Percentiles rank a stretch among this genome's conserved stretches.
Evolutionary conservation across 1,139 yeast species (phyloP).

Genomic region (Blastobotrys persicus): DNA sequence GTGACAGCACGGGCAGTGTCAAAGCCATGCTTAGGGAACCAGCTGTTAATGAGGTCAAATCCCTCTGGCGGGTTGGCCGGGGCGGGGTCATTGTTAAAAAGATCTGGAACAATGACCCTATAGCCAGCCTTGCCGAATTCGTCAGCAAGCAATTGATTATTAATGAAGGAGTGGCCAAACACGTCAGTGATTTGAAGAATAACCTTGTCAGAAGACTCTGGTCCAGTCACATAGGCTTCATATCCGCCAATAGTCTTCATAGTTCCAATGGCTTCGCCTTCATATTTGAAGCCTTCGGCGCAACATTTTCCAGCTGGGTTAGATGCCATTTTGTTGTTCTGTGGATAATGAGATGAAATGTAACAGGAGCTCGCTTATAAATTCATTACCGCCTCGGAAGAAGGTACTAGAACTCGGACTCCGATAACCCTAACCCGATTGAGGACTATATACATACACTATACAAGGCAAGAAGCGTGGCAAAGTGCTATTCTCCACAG

Average conservation of each 20-base stretch:
- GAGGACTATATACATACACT: too few relatives aligned
- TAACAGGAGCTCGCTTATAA: too few relatives aligned
- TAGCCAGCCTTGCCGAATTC: constrained; percentile 61
- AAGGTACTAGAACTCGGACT: too few relatives aligned
- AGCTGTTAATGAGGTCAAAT: constrained; percentile 40
- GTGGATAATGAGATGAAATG: background rate
- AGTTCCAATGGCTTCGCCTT: constrained; percentile 44
- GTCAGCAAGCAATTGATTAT: constrained; percentile 66
- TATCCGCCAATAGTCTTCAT: constrained; percentile 45
- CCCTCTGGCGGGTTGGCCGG: constrained; percentile 32
- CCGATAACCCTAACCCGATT: too few relatives aligned
- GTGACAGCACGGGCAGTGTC: constrained; percentile 46
- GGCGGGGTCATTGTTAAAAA: constrained; percentile 55
- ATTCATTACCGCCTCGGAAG: background rate
- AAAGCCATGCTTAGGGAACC: constrained; percentile 56
- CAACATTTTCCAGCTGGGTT: constrained; percentile 8
- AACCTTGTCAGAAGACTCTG: constrained; percentile 43
- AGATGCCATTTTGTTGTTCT: constrained; percentile 5
- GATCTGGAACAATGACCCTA: constrained; percentile 71
- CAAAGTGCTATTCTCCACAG: too few relatives aligned
- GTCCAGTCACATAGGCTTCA: constrained; percentile 58
- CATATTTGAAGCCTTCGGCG: constrained; percentile 7
- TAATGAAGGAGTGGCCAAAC: constrained; percentile 57
- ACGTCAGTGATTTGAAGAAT: constrained; percentile 69
- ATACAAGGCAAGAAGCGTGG: too few relatives aligned